Evolutionary conservation across 345 rosid genomes (phyloP), one percentile per base, ranked within the genome.

Genomic region (Rubroshorea leprosula): DNA sequence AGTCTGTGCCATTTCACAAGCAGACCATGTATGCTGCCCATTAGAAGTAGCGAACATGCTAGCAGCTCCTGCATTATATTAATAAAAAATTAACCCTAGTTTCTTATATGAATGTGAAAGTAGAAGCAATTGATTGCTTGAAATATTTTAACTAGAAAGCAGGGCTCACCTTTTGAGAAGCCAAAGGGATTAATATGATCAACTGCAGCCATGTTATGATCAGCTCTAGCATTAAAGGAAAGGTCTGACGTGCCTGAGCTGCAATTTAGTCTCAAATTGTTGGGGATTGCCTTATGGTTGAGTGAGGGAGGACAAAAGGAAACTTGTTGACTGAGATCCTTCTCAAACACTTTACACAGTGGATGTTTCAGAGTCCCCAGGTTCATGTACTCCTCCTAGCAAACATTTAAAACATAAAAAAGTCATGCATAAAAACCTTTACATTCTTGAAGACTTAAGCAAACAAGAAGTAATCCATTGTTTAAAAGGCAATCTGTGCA

Each of bases 381-480:
- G 67, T 74, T 61, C 61, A 63, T 58, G 49, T 60, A 64, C 50
- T 72, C 67, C 58, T 31, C 66, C 78, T 74, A 55, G 0, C 45
- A 29, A 58, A 43, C 9, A 20, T 4, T 60, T 23, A 17, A 54
- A 22, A 61, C 41, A 52, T 26, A 17, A 46, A 17, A 38, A 45
- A 27, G 9, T 54, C 18, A 63, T 21, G 14, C 24, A n/a, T 2
- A 44, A 44, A 44, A 26, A 29, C 19, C 6, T 24, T 5, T 14
- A 50, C 54, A 27, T 29, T 25, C 13, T 27, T 11, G 38, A 23
- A 65, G 45, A 57, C 48, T 49, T 51, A 29, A 55, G 1, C 47
- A 24, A 51, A 51, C 29, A 58, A 73, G 24, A 54, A 16, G 17
- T 44, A 44, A 35, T 13, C 41, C 1, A 35, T 35, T 35, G 5